Base-by-base conservation (phyloP, 495 filamentous ascomycete genomes). In the Penicillium dipodomyicola region DNA sequence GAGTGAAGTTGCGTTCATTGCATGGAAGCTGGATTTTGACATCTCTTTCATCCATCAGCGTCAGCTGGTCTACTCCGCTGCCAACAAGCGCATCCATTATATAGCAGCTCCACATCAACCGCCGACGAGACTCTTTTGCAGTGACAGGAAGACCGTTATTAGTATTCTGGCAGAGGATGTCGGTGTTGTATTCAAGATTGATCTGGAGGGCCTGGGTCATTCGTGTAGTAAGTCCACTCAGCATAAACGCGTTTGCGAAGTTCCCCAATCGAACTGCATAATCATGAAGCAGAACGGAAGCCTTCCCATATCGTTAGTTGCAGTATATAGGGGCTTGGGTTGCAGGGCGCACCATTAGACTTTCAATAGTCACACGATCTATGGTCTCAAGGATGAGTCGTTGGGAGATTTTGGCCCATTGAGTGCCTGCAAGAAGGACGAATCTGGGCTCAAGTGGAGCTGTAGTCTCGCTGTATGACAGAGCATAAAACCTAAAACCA, bases 61-160 rank as follows among this genome's bases (percentile, higher is more conserved):
- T 70, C 12, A 72, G 64, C 42, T 72, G 69, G 27, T 72, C 69
- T 0, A 72, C 69, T 12, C 69, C 69, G 15, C 68, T 72, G 5
- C 70, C 68, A 7, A 71, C 65, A 9, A 72, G 67, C 3, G 70
- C 64, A 58, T 74, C 72, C 51, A 71, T 67, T 29, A 74, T 64
- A 52, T 73, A 74, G 30, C 70, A 73, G 42, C 68, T 68, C 72
- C 72, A 74, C 67, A 72, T 72, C 11, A 74, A 52, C 1, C 72
- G 61, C n/a, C 72, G 63, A 1, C 72, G 67, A 9, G 60, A 65
- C 51, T 74, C 72, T 25, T 63, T 63, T 22, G 55, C 65, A 2
- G 65, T 63, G 0, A 61, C 53, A 4, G 65, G 63, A 10, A 58
- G 67, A 5, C 63, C 59, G 10, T 50, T 15, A 0, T 62, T 61